These are phyloP conservation scores for Guadua angustifolia DNA, from an alignment of 176 grass and related monocot species.

Conservation along the genomic window DNA sequence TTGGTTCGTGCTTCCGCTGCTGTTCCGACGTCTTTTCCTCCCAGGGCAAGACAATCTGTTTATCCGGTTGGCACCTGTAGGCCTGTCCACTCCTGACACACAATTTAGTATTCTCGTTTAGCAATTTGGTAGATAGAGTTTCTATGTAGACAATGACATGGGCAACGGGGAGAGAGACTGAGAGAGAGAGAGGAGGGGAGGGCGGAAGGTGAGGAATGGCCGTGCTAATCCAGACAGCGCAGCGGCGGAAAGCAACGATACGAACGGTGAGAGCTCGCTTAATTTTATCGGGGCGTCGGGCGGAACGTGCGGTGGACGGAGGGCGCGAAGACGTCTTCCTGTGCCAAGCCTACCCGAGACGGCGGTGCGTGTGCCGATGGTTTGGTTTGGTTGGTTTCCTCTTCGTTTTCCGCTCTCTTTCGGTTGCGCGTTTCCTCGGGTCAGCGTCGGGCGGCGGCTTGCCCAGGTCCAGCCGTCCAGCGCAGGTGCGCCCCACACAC, in stretches of 20 bases:
- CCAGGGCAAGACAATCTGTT: neutral
- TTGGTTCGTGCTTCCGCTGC: neutral
- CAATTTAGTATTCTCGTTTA: neutral
- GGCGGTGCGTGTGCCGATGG: neutral
- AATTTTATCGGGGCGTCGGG: neutral
- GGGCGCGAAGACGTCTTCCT: slow-evolving; percentile 27
- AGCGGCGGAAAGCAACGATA: slow-evolving; percentile 30
- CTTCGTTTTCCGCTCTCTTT: neutral
- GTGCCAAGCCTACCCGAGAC: neutral
- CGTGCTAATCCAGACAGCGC: slow-evolving; percentile 62
- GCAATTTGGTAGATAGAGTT: neutral
- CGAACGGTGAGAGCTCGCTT: neutral
- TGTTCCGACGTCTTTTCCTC: slow-evolving; percentile 8
- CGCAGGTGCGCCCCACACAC: neutral
- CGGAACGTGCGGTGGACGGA: slow-evolving; percentile 2
- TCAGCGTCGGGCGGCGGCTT: slow-evolving; percentile 62
- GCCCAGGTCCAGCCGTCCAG: neutral
- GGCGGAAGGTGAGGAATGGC: neutral
- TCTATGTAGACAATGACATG: neutral
- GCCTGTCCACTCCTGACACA: neutral
- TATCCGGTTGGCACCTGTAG: neutral
- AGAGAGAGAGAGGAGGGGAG: neutral
- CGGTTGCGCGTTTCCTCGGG: slow-evolving; percentile 15
- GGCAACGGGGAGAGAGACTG: too few relatives aligned
- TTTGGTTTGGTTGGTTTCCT: slow-evolving; percentile 7